Evolutionary conservation across 495 filamentous ascomycete species (phyloP), one percentile per base, ranked within the genome.

Genomic region (Penicillium goetzii): DNA sequence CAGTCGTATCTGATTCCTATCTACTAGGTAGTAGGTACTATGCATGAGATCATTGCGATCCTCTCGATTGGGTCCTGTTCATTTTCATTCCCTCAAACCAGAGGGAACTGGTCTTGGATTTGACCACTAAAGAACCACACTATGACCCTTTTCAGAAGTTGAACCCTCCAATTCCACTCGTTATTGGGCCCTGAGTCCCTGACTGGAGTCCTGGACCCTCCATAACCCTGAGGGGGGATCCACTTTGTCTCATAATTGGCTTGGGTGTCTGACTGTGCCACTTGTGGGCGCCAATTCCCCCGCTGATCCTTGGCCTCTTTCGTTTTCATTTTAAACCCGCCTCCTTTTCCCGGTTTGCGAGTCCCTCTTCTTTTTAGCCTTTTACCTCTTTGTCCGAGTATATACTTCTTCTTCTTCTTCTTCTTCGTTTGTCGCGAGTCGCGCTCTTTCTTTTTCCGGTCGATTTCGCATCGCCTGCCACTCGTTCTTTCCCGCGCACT

Each of bases 401-500:
- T 45, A 21, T 21, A 23, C 8, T 51, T 43, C 8, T 7, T n/a
- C 40, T 55, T 34, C 8, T 40, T 4, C 41, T 56, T 59, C 12
- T 41, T 34, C 26, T 47, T 59, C 21, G 49, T 21, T 28, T 30
- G 30, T 41, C 53, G 25, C 58, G 50, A 52, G 34, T 45, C 49
- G 23, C 47, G 7, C 28, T 52, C 30, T 45, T 59, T 56, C n/a
- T 54, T 41, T 50, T 60, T 62, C 49, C 45, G 36, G 62, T 59
- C 56, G 62, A 34, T 63, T 47, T 56, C 32, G 49, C 32, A 21
- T 54, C 32, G 23, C 58, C 60, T 41, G 61, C 62, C 69, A 62
- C 55, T 74, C 69, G 72, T 66, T 74, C 55, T 51, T 68, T 66
- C 61, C 68, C 33, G 68, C 66, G 71, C 64, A 32, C 47, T 50